Evolutionary conservation across 352 stramenopile genomes (phyloP).

Genomic region (Phytophthora pistaciae): DNA sequence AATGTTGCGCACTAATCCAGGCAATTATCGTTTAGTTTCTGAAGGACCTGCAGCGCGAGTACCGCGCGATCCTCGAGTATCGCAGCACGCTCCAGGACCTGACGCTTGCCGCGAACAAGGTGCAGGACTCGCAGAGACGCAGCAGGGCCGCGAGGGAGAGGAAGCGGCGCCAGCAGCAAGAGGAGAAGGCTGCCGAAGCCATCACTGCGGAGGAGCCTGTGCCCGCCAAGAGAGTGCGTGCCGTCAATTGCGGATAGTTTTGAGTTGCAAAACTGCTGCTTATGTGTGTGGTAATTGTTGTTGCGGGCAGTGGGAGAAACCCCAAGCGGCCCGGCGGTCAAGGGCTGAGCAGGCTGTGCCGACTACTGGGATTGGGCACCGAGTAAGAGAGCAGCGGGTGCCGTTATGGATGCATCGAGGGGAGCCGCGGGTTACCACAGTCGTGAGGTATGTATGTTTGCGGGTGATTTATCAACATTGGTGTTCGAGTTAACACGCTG

Average conservation of each 20-base stretch:
- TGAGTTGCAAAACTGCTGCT: not conserved
- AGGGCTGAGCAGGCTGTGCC: not conserved
- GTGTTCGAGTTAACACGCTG: not conserved
- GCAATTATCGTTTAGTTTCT: slow-evolving; percentile 38
- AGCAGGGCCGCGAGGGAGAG: slow-evolving; percentile 16
- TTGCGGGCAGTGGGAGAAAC: slow-evolving; percentile 19
- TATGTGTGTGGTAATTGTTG: not conserved
- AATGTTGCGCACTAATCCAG: not conserved
- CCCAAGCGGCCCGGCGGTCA: slow-evolving; percentile 6
- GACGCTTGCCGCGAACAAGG: slow-evolving; percentile 22
- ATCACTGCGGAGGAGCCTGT: slow-evolving; percentile 1
- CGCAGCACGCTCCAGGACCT: slow-evolving; percentile 53
- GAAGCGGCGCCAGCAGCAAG: slow-evolving; percentile 20
- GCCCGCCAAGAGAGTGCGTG: slow-evolving; percentile 11
- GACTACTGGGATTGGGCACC: not conserved
- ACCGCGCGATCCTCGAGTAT: slow-evolving; percentile 57
- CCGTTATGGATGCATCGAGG: slow-evolving; percentile 27
- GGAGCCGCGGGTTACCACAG: slow-evolving; percentile 19
- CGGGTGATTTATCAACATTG: not conserved
- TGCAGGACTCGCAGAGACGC: slow-evolving; percentile 40
- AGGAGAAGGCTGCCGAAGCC: slow-evolving; percentile 17
- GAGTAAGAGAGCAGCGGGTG: slow-evolving; percentile 14
- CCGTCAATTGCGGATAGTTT: not conserved
- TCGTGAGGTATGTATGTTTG: slow-evolving; percentile 10
- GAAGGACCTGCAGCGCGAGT: slow-evolving; percentile 61